phyloP scores from a whole-genome alignment of 1,284 basidiomycete genomes.

The Fomitiporia mediterranea region DNA sequence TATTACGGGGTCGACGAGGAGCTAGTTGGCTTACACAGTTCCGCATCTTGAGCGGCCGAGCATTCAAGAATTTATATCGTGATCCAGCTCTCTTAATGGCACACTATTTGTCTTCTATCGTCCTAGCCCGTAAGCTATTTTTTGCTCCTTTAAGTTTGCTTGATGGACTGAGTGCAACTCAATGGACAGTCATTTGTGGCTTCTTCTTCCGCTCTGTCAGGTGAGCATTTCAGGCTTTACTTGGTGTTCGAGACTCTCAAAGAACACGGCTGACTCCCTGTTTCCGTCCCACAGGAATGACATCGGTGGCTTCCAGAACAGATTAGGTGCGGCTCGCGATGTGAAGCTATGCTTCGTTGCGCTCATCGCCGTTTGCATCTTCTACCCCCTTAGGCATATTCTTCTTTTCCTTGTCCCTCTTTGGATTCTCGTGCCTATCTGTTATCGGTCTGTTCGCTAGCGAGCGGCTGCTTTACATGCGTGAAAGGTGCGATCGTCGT shows the following conservation, averaged over 20 bases:
- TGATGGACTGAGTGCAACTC: constrained; percentile 4
- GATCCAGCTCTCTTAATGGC: constrained; percentile 89
- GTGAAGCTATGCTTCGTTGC: constrained; percentile 1
- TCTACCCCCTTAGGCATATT: constrained; percentile 67
- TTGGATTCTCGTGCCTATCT: constrained; percentile 94
- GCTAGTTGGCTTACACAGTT: constrained; percentile 90
- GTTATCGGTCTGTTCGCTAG: constrained; percentile 91
- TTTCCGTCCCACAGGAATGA: constrained; percentile 57
- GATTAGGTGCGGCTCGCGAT: constrained; percentile 47
- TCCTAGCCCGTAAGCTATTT: constrained; percentile 65
- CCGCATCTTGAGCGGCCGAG: constrained; percentile 85
- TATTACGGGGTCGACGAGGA: constrained; percentile 75
- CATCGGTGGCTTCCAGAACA: constrained; percentile 92
- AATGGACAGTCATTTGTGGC: constrained; percentile 66
- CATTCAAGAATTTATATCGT: constrained; percentile 97
- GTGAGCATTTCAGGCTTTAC: constrained; percentile 35
- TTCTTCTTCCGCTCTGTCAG: constrained; percentile 77
- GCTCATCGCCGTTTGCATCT: too few species aligned
- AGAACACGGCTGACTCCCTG: constrained; percentile 18
- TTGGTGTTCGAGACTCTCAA: constrained; percentile 14
- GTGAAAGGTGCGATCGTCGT: constrained; percentile 67
- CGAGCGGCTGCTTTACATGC: constrained; percentile 93
- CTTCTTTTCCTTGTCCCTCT: constrained; percentile 93
- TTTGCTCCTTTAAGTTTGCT: constrained; percentile 11
- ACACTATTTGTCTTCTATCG: constrained; percentile 85